phyloP scores from a whole-genome alignment of 805 yeast genomes.

The Kuraishia borneana region DNA sequence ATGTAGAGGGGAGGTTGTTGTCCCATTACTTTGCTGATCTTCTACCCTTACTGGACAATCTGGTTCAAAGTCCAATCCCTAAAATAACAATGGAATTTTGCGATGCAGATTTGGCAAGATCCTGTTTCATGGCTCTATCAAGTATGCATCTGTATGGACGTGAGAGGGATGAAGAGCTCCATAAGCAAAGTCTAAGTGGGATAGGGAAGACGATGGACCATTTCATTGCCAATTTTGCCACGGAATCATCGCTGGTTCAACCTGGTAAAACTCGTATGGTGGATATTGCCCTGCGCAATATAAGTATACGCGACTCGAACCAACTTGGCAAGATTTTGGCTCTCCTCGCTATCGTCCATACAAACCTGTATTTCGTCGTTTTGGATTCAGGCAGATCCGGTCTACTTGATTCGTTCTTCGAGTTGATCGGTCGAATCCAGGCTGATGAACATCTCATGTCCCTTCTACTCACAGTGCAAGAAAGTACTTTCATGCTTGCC shows the following conservation, averaged over 20 bases:
- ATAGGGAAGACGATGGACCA: background rate
- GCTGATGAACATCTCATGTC: background rate
- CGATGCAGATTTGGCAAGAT: background rate
- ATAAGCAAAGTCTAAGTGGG: background rate
- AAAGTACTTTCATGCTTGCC: background rate
- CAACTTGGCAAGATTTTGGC: background rate
- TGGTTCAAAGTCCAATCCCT: background rate
- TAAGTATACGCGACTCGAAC: background rate
- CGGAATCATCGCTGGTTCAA: background rate
- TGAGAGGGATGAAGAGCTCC: background rate
- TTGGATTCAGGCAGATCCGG: background rate
- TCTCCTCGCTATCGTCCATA: background rate
- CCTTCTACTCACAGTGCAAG: background rate
- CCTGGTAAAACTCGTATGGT: background rate
- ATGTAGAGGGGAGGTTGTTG: background rate
- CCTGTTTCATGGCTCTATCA: slow-evolving; percentile 1
- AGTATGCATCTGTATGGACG: background rate
- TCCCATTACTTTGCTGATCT: background rate
- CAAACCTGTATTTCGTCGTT: background rate
- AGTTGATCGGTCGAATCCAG: background rate
- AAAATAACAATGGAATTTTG: background rate
- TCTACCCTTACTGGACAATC: background rate
- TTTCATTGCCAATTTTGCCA: background rate
- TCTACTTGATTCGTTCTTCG: background rate
- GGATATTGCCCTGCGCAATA: background rate